A percentile compares a stretch with the other conserved stretches of the same genome.
These are phyloP conservation scores for Lithohypha guttulata DNA, from an alignment of 2,329 filamentous ascomycete species.

Conservation along the genomic window DNA sequence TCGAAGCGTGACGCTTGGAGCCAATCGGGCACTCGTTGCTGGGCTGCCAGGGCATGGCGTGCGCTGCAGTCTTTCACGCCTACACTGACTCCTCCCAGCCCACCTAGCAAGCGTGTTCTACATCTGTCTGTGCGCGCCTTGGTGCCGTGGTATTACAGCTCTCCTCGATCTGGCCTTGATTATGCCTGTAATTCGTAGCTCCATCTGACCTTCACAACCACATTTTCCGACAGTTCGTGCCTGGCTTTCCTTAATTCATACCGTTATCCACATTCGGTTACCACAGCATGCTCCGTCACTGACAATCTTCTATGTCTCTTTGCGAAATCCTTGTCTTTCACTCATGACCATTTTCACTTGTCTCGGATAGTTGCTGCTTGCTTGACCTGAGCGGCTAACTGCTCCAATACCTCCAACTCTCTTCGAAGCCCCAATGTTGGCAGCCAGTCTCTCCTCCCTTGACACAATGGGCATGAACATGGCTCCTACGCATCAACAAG, in stretches of 20 bases:
- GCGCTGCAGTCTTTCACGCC: not conserved
- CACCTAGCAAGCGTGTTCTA: not conserved
- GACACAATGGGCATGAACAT: conserved; percentile 26
- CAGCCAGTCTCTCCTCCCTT: conserved; percentile 23
- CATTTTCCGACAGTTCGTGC: not conserved
- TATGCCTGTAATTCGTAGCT: not conserved
- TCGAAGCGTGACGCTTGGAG: not conserved
- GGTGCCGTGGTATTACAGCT: not conserved
- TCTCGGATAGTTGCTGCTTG: conserved; percentile 9
- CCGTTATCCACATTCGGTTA: conserved; percentile 2
- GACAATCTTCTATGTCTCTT: not conserved
- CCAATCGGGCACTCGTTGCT: conserved; percentile 1
- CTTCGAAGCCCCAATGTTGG: conserved; percentile 18
- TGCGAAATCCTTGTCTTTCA: not conserved
- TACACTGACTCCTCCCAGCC: not conserved
- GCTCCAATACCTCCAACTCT: not conserved
- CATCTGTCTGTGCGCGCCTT: conserved; percentile 1
- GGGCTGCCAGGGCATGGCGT: not conserved
- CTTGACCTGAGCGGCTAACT: conserved; percentile 7
- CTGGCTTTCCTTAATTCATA: not conserved
- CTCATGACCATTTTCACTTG: conserved; percentile 3
- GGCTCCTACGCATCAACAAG: conserved; percentile 24
- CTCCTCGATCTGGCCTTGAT: not conserved
- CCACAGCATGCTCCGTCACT: conserved; percentile 2
- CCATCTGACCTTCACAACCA: conserved; percentile 2